Evolutionary conservation across 306 rosid species (phyloP).

Genomic region (Macrotyloma uniflorum): DNA sequence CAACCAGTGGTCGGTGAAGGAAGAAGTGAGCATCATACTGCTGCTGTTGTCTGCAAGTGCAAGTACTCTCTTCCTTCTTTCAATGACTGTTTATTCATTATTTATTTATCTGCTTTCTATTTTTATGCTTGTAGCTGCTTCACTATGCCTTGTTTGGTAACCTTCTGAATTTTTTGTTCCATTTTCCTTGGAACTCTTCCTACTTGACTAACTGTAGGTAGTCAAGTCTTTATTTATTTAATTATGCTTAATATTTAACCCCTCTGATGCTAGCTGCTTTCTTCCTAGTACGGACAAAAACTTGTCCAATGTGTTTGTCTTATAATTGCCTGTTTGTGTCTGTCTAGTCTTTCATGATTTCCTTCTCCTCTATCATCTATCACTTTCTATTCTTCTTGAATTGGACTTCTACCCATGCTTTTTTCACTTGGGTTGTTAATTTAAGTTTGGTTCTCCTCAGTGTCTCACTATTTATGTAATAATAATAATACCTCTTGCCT

Average conservation of each 20-base stretch:
- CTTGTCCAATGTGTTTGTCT: slow-evolving; percentile 36
- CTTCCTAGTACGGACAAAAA: slow-evolving; percentile 30
- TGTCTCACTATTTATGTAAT: slow-evolving; percentile 15
- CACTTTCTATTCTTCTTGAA: slow-evolving; percentile 16
- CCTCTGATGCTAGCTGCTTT: neutral
- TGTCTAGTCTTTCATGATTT: slow-evolving; percentile 14
- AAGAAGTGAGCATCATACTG: slow-evolving; percentile 27
- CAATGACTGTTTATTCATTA: neutral
- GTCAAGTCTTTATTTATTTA: slow-evolving; percentile 13
- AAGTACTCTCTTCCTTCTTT: slow-evolving; percentile 34
- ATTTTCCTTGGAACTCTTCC: slow-evolving; percentile 40
- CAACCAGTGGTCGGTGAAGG: slow-evolving; percentile 42
- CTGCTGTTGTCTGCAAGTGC: slow-evolving; percentile 33
- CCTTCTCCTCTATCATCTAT: neutral
- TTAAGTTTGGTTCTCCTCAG: neutral
- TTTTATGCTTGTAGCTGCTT: slow-evolving; percentile 26
- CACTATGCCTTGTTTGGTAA: slow-evolving; percentile 19
- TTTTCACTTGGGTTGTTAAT: slow-evolving; percentile 25
- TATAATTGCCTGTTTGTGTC: neutral
- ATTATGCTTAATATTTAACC: slow-evolving; percentile 11
- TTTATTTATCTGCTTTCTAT: slow-evolving; percentile 8
- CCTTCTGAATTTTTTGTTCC: slow-evolving; percentile 21
- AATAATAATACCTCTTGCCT: slow-evolving; percentile 3
- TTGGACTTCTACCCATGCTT: neutral
- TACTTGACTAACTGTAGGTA: neutral